Conservation (phyloP, 1,284 basidiomycete genomes). For the Tilletia caries region DNA sequence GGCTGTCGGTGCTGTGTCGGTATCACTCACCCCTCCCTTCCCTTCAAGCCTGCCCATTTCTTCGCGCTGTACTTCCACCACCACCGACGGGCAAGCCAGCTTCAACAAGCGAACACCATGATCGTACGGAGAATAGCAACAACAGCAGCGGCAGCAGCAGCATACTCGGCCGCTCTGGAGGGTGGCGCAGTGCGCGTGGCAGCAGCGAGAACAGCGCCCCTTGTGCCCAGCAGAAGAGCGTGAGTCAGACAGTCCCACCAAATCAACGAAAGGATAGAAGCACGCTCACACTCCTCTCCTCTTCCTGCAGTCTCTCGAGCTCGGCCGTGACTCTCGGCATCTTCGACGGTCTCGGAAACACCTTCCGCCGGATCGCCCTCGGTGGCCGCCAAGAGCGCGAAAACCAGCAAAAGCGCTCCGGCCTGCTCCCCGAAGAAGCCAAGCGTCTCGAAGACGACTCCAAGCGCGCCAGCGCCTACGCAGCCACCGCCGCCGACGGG, state of each 20-base stretch:
- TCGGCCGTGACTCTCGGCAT: not conserved
- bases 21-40: not conserved
- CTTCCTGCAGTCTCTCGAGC: not conserved
- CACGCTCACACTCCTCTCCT: not conserved
- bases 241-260: not conserved
- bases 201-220: too few species aligned
- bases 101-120: not conserved
- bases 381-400: conserved; percentile 13
- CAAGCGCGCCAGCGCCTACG: conserved; percentile 36
- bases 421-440: conserved; percentile 40
- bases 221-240: not conserved
- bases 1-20: not conserved
- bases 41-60: not conserved
- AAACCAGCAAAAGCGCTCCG: conserved; percentile 28
- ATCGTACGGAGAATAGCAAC: not conserved
- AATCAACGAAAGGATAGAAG: not conserved
- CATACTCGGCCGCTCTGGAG: not conserved
- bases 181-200: not conserved
- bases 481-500: conserved; percentile 40
- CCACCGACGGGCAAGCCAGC: not conserved
- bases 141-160: not conserved
- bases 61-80: not conserved
- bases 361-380: not conserved
- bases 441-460: conserved; percentile 28
- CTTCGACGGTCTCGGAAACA: conserved; percentile 7